Conservation (phyloP, 352 stramenopile genomes). For the Halophytophthora batemanensis region DNA sequence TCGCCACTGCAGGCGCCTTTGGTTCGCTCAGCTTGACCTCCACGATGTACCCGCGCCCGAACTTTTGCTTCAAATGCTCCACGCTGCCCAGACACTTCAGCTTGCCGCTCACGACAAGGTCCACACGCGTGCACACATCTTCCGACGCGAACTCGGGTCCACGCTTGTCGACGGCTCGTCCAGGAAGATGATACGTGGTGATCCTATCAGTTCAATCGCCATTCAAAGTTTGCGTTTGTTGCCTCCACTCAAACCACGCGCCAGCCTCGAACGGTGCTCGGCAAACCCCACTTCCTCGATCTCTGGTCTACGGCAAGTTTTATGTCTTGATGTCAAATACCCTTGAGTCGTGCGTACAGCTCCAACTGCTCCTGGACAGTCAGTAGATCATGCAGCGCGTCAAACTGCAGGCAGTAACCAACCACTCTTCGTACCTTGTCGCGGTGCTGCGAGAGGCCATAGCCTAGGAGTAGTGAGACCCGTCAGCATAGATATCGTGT, state of each 20-base stretch:
- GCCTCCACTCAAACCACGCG: slow-evolving; percentile 33
- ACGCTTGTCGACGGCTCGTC: slow-evolving; percentile 95
- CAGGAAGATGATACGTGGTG: slow-evolving; percentile 90
- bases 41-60: slow-evolving; percentile 93
- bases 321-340: slow-evolving; percentile 38
- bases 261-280: slow-evolving; percentile 64
- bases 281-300: slow-evolving; percentile 53
- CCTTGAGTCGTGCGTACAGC: slow-evolving; percentile 90
- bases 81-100: slow-evolving; percentile 79
- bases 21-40: slow-evolving; percentile 65
- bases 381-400: slow-evolving; percentile 92
- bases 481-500: slow-evolving; percentile 92
- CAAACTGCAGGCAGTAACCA: slow-evolving; percentile 93
- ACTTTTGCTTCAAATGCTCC: slow-evolving; percentile 95
- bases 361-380: slow-evolving; percentile 91
- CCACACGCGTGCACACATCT: slow-evolving; percentile 84
- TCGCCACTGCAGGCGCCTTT: slow-evolving; percentile 10
- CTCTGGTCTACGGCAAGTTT: slow-evolving; percentile 40
- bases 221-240: slow-evolving; percentile 93
- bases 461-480: slow-evolving; percentile 74
- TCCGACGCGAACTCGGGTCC: slow-evolving; percentile 89
- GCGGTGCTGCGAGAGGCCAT: slow-evolving; percentile 37
- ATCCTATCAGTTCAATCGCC: slow-evolving; percentile 91
- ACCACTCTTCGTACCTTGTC: slow-evolving; percentile 49
- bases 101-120: slow-evolving; percentile 59